Evolutionary conservation across 805 yeast species (phyloP).

Genomic region (Maudiozyma turicensis): DNA sequence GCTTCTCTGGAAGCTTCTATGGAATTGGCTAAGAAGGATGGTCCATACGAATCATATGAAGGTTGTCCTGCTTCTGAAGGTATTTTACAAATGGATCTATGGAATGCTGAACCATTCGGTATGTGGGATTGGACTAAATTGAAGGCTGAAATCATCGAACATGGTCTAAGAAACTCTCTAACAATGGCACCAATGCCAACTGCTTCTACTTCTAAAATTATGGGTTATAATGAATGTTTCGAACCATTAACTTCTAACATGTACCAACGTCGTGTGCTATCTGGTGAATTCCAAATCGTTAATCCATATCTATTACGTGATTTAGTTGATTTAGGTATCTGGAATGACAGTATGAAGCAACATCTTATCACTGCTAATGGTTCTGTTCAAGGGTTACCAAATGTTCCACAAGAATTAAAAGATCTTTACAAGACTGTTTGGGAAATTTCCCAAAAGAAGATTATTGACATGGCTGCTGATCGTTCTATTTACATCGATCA

Average conservation of each 20-base stretch:
- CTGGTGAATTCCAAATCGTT: constrained; percentile 89
- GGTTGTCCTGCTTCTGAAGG: constrained; percentile 92
- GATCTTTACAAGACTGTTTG: constrained; percentile 85
- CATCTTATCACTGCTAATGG: constrained; percentile 68
- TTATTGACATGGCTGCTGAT: constrained; percentile 78
- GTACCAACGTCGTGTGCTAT: constrained; percentile 76
- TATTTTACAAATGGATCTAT: constrained; percentile 71
- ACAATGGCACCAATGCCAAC: constrained; percentile 96
- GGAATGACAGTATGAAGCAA: constrained; percentile 73
- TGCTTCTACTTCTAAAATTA: constrained; percentile 91
- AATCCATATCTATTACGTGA: constrained; percentile 77
- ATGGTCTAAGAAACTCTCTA: constrained; percentile 79
- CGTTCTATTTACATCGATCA: constrained; percentile 82
- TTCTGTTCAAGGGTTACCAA: constrained; percentile 64
- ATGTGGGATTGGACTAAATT: constrained; percentile 77
- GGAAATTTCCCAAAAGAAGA: constrained; percentile 80
- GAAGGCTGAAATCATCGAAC: constrained; percentile 44
- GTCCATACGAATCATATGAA: constrained; percentile 58
- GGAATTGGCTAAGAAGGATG: constrained; percentile 61
- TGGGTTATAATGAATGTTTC: constrained; percentile 89
- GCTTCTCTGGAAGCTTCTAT: constrained; percentile 81
- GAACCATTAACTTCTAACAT: constrained; percentile 91
- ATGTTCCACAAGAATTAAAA: constrained; percentile 64
- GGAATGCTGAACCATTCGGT: constrained; percentile 68
- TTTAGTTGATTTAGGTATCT: constrained; percentile 65